Base-by-base conservation (phyloP, 306 rosid species). In the Casuarina equisetifolia region DNA sequence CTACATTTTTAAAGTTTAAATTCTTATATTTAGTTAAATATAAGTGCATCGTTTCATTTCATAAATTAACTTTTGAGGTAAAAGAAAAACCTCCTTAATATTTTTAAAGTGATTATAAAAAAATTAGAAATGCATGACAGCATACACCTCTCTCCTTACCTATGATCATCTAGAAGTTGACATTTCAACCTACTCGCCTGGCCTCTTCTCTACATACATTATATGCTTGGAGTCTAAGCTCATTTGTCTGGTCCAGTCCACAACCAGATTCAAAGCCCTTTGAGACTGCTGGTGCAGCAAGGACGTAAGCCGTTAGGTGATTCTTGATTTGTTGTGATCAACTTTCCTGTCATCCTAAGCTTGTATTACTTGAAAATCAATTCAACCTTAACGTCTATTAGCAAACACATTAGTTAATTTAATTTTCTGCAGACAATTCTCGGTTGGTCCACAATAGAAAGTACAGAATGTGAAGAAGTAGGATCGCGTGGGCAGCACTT, bases 161-260 rank as follows among this genome's bases (percentile, higher is more conserved):
- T 53, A n/a, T 3, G 15, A n/a, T 40, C 10, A 68, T 5, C 20
- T 52, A 25, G 68, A 74, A 80, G 6, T 58, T 75, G 89, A 80
- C 84, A 80, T 59, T 63, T 82, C 85, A 85, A 77, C 82, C 48
- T n/a, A 74, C 74, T 3, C 68, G 8, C 64, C 13, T 58, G 64
- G 58, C 16, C 59, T 54, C 2, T 74, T 77, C 10, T 63, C 66
- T 75, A 74, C 57, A 39, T 43, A 38, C 8, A 50, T 19, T 61
- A 16, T 17, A 69, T 49, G 67, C 78, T 70, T 74, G 58, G 25
- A 62, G 4, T 81, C 54, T 2, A 78, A 75, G 83, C 51, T 61
- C 53, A 35, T 7, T 16, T 4, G 3, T 32, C 62, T 7, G 54
- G 2, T 12, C 7, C 7, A 19, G 10, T 55, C 42, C 17, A 11